These are phyloP conservation scores for Cladosporium velox DNA, from an alignment of 2,329 filamentous ascomycete genomes.

Conservation along the genomic window DNA sequence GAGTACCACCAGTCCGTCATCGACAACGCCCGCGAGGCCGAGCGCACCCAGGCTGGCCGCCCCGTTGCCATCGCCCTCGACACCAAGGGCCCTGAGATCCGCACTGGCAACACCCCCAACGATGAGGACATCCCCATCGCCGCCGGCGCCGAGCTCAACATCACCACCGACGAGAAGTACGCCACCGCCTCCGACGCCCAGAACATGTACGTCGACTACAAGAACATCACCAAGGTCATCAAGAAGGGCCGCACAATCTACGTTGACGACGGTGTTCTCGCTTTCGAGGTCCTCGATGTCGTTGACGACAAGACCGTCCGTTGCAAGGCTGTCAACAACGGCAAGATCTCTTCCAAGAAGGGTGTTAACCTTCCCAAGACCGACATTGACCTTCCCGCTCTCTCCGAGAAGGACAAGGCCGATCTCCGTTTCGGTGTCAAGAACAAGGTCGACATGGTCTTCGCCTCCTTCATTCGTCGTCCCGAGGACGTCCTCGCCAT, in stretches of 20 bases:
- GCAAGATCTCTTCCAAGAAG: constrained; percentile 98
- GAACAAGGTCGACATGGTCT: constrained; percentile 99
- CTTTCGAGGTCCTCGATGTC: constrained; percentile 88
- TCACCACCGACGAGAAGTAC: constrained; percentile 95
- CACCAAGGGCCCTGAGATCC: constrained; percentile 83
- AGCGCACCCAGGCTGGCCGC: constrained; percentile 73
- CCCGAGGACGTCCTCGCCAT: constrained; percentile 92
- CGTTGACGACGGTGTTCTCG: constrained; percentile 96
- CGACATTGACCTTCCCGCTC: constrained; percentile 93
- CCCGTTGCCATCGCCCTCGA: constrained; percentile 93
- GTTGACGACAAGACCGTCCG: constrained; percentile 86
- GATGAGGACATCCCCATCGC: constrained; percentile 79
- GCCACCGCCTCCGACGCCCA: constrained; percentile 78
- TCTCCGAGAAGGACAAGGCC: constrained; percentile 96
- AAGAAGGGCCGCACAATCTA: constrained; percentile 88
- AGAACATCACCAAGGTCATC: constrained; percentile 99
- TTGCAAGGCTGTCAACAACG: constrained; percentile 90
- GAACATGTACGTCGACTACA: constrained; percentile 99
- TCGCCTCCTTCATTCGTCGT: constrained; percentile 95
- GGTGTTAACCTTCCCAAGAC: constrained; percentile 99
- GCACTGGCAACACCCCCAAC: constrained; percentile 72
- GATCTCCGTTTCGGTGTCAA: constrained; percentile 95
- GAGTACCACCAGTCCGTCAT: constrained; percentile 99
- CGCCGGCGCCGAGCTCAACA: constrained; percentile 82
- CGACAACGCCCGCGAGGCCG: constrained; percentile 87